phyloP scores from a whole-genome alignment of 257 asterid species.

The Solanum rostratum region DNA sequence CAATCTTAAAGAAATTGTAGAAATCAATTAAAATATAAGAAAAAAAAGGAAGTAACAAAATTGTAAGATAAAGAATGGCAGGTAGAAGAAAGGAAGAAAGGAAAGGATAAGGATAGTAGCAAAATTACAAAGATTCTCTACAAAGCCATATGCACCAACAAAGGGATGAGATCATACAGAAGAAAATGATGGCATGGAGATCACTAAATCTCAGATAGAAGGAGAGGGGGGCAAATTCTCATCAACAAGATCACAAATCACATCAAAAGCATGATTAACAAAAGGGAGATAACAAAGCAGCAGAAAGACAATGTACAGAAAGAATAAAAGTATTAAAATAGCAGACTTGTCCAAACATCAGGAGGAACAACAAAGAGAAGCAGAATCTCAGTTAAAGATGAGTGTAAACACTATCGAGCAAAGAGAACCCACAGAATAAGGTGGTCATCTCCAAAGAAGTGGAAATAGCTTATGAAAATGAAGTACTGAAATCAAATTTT shows the following conservation, averaged over 20 bases:
- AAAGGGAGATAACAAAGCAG: not conserved
- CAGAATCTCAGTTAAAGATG: not conserved
- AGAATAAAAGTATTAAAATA: not conserved
- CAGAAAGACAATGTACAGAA: no score
- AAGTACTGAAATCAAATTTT: no score
- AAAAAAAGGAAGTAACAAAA: no score
- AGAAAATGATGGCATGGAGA: not conserved
- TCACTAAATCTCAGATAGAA: not conserved
- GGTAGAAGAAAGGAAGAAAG: not conserved
- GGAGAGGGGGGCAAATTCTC: not conserved
- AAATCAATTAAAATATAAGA: no score
- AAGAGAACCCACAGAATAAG: not conserved
- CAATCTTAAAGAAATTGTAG: no score
- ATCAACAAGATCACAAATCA: not conserved
- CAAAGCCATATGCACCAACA: not conserved
- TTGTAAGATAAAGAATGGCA: not conserved
- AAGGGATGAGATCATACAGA: not conserved
- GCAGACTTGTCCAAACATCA: not conserved
- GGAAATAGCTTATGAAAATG: not conserved
- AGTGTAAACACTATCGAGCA: no score
- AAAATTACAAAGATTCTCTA: not conserved
- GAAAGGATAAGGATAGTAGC: not conserved
- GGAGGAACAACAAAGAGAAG: not conserved
- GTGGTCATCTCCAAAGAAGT: not conserved
- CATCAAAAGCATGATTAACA: not conserved